Evolutionary conservation across 352 stramenopile species (phyloP), one percentile per base, ranked within the genome.

Genomic region (Phytophthora colocasiae): DNA sequence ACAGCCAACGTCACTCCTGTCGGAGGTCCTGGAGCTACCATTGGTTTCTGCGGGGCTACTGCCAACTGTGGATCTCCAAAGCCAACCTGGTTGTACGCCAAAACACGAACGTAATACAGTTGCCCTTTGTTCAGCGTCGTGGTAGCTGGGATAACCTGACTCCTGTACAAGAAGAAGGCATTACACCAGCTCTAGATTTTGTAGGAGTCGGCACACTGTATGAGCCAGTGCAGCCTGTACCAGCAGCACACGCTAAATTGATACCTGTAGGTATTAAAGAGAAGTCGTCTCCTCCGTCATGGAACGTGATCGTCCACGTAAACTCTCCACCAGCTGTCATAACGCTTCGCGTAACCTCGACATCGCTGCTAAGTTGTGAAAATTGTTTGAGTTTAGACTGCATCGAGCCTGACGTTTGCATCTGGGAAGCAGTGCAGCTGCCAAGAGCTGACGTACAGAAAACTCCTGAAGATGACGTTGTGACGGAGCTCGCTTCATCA

Each of bases 51-150:
- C 1, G 82, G 75, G 48, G 69, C 81, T 1, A 71, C 58, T 19
- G 74, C 85, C 47, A 78, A 58, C 6, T 69, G 71, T 2, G 92
- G 89, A 11, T 89, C 54, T 11, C 93, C 90, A 61, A 96, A 99
- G 8, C 97, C 96, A n/a, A 98, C 62, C 34, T 87, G 81, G 80
- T 99, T 99, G 76, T 98, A 98, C 7, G 96, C 93, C 34, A 93
- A 97, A 19, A 99, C 93, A 6, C 96, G 92, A 19, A 93, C 91
- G 64, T 97, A 95, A 75, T 99, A 98, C n/a, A 91, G 69, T 51
- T 97, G 77, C 0, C 96, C 96, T 54, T 97, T 89, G 51, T 90
- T 88, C 6, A 99, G 77, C 9, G 78, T 84, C 6, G 75, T 80
- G 1, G 64, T 63, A 0, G 67, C 64, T 3, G 86, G 96, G 22